phyloP scores from a whole-genome alignment of 2,329 filamentous ascomycete species.

The Lecanicillium sp. region DNA sequence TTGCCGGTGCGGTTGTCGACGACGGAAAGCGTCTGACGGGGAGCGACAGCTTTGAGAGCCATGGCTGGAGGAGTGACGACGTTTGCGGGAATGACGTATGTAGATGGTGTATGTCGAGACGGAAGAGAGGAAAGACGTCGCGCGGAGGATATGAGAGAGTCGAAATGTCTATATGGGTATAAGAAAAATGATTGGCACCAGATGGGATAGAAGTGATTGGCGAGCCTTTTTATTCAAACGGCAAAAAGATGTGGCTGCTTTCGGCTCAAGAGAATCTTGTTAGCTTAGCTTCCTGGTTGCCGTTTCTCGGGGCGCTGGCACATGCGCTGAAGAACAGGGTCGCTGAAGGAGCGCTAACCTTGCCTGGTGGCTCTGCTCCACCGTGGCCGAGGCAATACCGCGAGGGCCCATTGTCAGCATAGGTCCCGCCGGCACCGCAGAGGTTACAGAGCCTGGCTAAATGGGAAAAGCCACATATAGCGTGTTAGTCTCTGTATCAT shows the following conservation, averaged over 20 bases:
- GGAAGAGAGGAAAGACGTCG: not conserved
- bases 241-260: not conserved
- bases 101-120: not conserved
- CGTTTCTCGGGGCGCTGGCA: not conserved
- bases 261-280: conserved; percentile 1
- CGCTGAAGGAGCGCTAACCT: not conserved
- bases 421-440: too few species aligned
- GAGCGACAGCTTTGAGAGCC: conserved; percentile 14
- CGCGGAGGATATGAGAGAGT: not conserved
- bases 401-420: not conserved
- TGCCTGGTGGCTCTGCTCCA: conserved; percentile 1
- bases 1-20: conserved; percentile 45
- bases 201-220: not conserved
- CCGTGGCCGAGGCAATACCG: conserved; percentile 9
- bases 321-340: conserved; percentile 5
- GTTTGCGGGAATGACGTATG: not conserved
- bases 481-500: too few species aligned
- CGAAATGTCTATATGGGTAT: not conserved
- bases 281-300: not conserved
- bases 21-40: conserved; percentile 34
- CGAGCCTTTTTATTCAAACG: conserved; percentile 5
- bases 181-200: not conserved
- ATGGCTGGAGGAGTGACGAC: not conserved
- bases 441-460: too few species aligned
- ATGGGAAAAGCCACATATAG: too few species aligned